Percentiles rank a stretch among this genome's conserved stretches.
phyloP scores from a whole-genome alignment of 257 asterid genomes.

The Avicennia marina region DNA sequence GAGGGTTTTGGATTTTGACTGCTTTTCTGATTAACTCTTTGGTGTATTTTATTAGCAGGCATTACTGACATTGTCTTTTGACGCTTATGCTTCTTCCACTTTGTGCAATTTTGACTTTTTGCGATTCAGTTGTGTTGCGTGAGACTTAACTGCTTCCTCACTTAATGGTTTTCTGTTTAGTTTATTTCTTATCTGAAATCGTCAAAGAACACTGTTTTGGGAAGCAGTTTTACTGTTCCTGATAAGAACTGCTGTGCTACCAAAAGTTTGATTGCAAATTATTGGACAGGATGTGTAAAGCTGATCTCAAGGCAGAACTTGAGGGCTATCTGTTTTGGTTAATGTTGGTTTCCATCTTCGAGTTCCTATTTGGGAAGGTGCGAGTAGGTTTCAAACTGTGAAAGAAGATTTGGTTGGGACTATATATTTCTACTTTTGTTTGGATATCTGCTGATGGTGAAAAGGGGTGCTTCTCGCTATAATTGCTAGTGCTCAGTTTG shows the following conservation, averaged over 20 bases:
- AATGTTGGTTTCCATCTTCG: neutral
- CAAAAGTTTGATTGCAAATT: slow-evolving; percentile 1
- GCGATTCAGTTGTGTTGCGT: slow-evolving; percentile 12
- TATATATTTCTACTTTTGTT: neutral
- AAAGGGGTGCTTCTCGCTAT: slow-evolving; percentile 8
- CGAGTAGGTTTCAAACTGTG: neutral
- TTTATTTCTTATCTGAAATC: neutral
- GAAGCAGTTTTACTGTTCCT: neutral
- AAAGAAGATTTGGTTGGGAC: slow-evolving; percentile 1
- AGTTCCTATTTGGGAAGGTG: neutral
- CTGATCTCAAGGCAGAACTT: slow-evolving; percentile 11
- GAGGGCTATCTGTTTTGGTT: neutral
- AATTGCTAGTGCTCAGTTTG: neutral
- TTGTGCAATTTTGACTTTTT: slow-evolving; percentile 24
- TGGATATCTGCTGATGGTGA: neutral
- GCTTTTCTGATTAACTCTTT: neutral
- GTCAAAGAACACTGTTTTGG: too few relatives aligned
- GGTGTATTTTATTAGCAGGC: slow-evolving; percentile 9
- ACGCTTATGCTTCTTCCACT: neutral
- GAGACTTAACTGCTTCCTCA: slow-evolving; percentile 2
- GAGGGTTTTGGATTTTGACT: neutral
- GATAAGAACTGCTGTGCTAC: neutral
- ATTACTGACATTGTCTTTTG: slow-evolving; percentile 17
- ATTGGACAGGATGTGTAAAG: slow-evolving; percentile 16
- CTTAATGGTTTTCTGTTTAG: neutral